These are phyloP conservation scores for Hawksworthiomyces lignivorus DNA, from an alignment of 2,329 filamentous ascomycete species.

Conservation along the genomic window DNA sequence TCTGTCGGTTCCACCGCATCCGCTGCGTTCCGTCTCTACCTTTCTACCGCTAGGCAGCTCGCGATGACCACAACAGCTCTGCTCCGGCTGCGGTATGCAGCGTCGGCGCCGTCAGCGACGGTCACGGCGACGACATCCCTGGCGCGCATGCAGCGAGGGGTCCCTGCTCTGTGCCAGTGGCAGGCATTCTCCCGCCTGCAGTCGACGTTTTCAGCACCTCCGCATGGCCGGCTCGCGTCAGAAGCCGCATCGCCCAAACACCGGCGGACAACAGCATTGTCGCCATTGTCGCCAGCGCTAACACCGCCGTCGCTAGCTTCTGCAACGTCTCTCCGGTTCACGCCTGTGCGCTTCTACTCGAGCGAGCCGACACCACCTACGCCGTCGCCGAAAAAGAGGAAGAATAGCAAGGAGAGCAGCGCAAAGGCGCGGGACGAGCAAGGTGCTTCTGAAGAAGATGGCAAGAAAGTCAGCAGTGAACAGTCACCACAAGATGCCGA, in stretches of 20 bases:
- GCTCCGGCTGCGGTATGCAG: constrained; percentile 10
- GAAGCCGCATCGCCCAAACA: neutral
- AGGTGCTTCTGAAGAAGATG: neutral
- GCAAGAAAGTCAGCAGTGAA: constrained; percentile 4
- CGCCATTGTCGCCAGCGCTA: neutral
- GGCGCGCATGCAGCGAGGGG: neutral
- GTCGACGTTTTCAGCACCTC: constrained; percentile 22
- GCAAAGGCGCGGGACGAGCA: neutral
- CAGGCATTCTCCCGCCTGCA: too few species aligned
- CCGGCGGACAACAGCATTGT: neutral
- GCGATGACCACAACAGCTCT: constrained; percentile 8
- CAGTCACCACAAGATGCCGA: too few species aligned
- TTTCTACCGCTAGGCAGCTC: neutral
- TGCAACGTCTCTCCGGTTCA: constrained; percentile 29
- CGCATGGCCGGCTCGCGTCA: constrained; percentile 1
- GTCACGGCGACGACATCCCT: neutral
- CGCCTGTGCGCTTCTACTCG: constrained; percentile 11
- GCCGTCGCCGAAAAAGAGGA: constrained; percentile 8
- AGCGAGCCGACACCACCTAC: constrained; percentile 4
- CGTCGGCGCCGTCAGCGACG: constrained; percentile 3
- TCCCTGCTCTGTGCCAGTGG: too few species aligned
- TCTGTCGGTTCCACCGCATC: constrained; percentile 6
- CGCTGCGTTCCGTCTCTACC: neutral
- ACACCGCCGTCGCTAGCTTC: neutral
- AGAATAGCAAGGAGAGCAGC: constrained; percentile 3